Percentiles rank a stretch among this genome's conserved stretches.
Evolutionary conservation across 2,329 filamentous ascomycete species (phyloP).

Genomic region (Akanthomyces dipterigenus): DNA sequence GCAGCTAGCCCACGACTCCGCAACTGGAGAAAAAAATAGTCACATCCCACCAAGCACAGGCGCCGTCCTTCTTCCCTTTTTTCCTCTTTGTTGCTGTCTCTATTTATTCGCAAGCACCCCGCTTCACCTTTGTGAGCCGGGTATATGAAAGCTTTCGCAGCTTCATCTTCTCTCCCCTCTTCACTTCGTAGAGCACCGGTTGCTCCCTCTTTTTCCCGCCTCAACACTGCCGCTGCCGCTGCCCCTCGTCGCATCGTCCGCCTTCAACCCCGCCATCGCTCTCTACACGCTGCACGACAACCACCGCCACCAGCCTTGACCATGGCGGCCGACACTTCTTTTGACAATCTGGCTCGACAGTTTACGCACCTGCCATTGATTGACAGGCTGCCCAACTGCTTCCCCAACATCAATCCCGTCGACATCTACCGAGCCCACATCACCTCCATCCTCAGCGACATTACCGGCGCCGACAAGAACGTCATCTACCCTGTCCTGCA

Average conservation of each 20-base stretch:
- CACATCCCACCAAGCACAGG: slow-evolving; percentile 1
- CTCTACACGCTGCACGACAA: neutral
- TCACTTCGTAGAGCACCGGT: slow-evolving; percentile 12
- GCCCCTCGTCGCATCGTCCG: neutral
- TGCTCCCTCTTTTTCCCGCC: slow-evolving; percentile 10
- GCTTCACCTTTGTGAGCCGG: slow-evolving; percentile 4
- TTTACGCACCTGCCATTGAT: slow-evolving; percentile 11
- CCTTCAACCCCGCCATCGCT: slow-evolving; percentile 8
- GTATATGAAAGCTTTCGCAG: slow-evolving; percentile 8
- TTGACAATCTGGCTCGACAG: slow-evolving; percentile 11
- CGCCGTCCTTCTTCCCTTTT: neutral
- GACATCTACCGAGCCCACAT: slow-evolving; percentile 22
- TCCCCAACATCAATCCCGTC: slow-evolving; percentile 14
- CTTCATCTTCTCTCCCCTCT: slow-evolving; percentile 1
- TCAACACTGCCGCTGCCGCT: neutral
- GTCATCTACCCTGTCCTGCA: slow-evolving; percentile 68
- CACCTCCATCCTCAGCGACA: slow-evolving; percentile 25
- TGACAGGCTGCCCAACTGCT: slow-evolving; percentile 13
- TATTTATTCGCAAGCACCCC: neutral
- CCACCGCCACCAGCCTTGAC: neutral
- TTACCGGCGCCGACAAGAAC: slow-evolving; percentile 7
- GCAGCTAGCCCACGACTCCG: neutral
- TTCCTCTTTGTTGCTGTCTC: neutral
- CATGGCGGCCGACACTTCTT: slow-evolving; percentile 12
- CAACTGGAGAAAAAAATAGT: slow-evolving; percentile 8